A percentile compares a stretch with the other conserved stretches of the same genome.
phyloP scores from a whole-genome alignment of 2,329 filamentous ascomycete genomes.

The Fusarium drepaniforme region DNA sequence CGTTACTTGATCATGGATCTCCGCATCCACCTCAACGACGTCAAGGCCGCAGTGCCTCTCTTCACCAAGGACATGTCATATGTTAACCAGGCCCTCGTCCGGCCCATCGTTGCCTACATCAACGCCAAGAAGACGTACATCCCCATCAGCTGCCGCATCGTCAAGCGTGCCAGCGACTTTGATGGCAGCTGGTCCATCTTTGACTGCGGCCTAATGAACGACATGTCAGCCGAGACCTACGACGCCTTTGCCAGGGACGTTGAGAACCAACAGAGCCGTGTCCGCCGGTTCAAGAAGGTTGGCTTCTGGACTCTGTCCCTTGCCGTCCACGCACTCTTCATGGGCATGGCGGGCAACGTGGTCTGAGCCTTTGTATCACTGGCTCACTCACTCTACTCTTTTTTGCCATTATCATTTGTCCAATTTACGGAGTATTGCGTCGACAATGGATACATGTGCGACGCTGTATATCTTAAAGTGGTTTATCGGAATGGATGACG shows the following conservation, averaged over 20 bases:
- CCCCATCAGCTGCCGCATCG: conserved; percentile 92
- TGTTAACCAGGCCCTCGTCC: conserved; percentile 93
- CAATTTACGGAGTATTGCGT: conserved; percentile 7
- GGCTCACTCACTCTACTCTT: conserved; percentile 24
- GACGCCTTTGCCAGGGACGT: conserved; percentile 94
- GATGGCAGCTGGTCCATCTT: conserved; percentile 96
- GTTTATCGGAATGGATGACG: conserved; percentile 10
- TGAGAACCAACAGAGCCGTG: conserved; percentile 86
- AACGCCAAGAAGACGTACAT: conserved; percentile 97
- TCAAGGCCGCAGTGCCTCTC: conserved; percentile 90
- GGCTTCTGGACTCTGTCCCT: conserved; percentile 96
- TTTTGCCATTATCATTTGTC: conserved; percentile 8
- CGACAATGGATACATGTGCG: conserved; percentile 18
- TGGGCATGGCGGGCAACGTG: conserved; percentile 91
- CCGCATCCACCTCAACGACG: conserved; percentile 94
- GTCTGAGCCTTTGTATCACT: conserved; percentile 52
- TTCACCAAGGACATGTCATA: conserved; percentile 95
- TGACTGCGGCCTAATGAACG: conserved; percentile 94
- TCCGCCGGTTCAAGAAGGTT: conserved; percentile 91
- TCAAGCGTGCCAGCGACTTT: conserved; percentile 90
- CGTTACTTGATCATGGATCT: conserved; percentile 94
- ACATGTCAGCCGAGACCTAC: conserved; percentile 93
- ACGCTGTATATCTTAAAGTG: conserved; percentile 27
- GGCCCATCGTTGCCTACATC: conserved; percentile 98
- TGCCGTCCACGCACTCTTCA: conserved; percentile 91